phyloP scores from a whole-genome alignment of 164 flowering plant genomes.

The Piper longum region DNA sequence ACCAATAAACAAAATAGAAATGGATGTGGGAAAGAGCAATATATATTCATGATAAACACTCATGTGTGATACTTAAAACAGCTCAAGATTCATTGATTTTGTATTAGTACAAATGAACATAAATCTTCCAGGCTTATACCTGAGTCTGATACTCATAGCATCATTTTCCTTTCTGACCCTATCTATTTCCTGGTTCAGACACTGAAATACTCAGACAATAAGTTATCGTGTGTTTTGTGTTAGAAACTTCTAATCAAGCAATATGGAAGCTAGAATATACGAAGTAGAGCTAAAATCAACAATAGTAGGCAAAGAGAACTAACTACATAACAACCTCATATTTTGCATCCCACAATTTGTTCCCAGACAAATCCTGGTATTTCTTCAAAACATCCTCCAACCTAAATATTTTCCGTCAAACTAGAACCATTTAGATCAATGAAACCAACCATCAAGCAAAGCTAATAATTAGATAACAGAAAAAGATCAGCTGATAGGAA shows the following conservation, averaged over 20 bases:
- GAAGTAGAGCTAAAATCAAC: no score
- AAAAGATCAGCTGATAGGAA: neutral
- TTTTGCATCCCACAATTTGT: constrained; percentile 84
- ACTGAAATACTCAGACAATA: constrained; percentile 19
- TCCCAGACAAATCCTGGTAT: constrained; percentile 50
- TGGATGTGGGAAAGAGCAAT: no score
- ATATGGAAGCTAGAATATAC: no score
- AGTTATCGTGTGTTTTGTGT: no score
- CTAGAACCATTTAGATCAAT: no score
- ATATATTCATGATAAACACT: no score
- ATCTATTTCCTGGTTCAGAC: constrained; percentile 57
- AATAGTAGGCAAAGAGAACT: neutral
- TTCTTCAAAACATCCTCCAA: constrained; percentile 39
- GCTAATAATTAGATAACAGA: neutral
- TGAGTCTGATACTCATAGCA: constrained; percentile 68
- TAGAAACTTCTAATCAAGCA: no score
- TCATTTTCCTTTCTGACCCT: constrained; percentile 84
- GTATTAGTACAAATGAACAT: neutral
- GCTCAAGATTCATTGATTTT: neutral
- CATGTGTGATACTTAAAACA: no score
- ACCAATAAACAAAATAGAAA: no score
- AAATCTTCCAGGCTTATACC: constrained; percentile 19
- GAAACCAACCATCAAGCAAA: neutral
- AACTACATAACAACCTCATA: constrained; percentile 47
- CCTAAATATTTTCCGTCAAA: constrained; percentile 12